A percentile compares a stretch with the other conserved stretches of the same genome.
Conservation (phyloP, 78 protist species). For the Dictyostelium intermedium region DNA sequence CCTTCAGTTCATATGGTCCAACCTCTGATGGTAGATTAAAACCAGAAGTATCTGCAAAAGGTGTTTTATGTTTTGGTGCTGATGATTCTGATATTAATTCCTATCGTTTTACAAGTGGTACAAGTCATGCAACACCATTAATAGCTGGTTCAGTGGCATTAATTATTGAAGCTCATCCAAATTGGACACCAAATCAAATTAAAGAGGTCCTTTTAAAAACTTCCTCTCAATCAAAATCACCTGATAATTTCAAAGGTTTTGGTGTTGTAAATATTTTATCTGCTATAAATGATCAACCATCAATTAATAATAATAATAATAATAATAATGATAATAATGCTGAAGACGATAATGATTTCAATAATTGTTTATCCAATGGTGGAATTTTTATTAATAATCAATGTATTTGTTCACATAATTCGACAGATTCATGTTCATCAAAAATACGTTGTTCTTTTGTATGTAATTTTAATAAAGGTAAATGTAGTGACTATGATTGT, state of each 20-base stretch:
- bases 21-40: slow-evolving; percentile 76
- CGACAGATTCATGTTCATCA: background rate
- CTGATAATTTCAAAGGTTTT: slow-evolving; percentile 46
- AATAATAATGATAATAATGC: background rate
- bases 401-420: slow-evolving; percentile 17
- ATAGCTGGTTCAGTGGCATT: slow-evolving; percentile 73
- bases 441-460: slow-evolving; percentile 23
- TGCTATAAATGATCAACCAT: slow-evolving; percentile 24
- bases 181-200: slow-evolving; percentile 49
- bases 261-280: slow-evolving; percentile 11
- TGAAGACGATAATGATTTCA: background rate
- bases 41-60: slow-evolving; percentile 71
- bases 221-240: background rate
- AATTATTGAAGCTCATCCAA: slow-evolving; percentile 47
- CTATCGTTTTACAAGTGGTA: slow-evolving; percentile 44
- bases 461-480: slow-evolving; percentile 37
- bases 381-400: background rate
- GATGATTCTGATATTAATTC: background rate
- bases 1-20: slow-evolving; percentile 68
- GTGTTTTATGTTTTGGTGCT: slow-evolving; percentile 37
- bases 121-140: slow-evolving; percentile 68
- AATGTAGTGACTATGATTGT: slow-evolving; percentile 51
- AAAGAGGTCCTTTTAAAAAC: slow-evolving; percentile 44
- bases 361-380: background rate
- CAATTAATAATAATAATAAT: background rate